Evolutionary conservation across 1,139 yeast genomes (phyloP).

Genomic region (Pneumocystis canis): DNA sequence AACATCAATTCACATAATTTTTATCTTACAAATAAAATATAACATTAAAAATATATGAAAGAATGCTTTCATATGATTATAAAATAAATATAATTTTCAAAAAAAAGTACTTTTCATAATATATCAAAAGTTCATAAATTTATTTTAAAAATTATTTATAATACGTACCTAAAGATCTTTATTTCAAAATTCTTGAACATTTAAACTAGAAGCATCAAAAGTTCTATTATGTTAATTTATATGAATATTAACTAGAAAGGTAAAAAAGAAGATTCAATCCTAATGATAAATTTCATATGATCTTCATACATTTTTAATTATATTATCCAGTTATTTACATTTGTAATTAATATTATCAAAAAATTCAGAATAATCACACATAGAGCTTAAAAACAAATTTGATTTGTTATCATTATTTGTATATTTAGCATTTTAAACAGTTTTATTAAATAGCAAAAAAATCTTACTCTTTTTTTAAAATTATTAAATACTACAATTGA

Average conservation of each 20-base stretch:
- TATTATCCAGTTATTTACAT: neutral
- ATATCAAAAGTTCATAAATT: neutral
- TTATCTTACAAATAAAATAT: neutral
- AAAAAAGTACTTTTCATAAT: neutral
- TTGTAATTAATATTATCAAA: neutral
- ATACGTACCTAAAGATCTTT: neutral
- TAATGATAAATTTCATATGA: neutral
- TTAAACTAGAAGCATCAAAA: neutral
- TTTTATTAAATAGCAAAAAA: too few species aligned
- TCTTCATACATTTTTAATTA: neutral
- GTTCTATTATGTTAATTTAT: neutral
- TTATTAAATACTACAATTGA: too few species aligned
- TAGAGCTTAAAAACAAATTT: neutral
- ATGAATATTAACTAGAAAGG: neutral
- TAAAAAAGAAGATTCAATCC: neutral
- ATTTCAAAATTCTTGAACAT: neutral
- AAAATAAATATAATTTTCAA: neutral
- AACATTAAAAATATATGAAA: neutral
- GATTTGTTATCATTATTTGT: neutral
- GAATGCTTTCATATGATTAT: neutral
- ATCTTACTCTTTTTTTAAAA: too few species aligned
- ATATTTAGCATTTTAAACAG: too few species aligned
- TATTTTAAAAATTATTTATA: neutral
- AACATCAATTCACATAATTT: neutral
- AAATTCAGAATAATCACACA: neutral